Percentiles rank a stretch among this genome's conserved stretches.
phyloP scores from a whole-genome alignment of 305 asterid genomes.

The Euphrasia arctica region DNA sequence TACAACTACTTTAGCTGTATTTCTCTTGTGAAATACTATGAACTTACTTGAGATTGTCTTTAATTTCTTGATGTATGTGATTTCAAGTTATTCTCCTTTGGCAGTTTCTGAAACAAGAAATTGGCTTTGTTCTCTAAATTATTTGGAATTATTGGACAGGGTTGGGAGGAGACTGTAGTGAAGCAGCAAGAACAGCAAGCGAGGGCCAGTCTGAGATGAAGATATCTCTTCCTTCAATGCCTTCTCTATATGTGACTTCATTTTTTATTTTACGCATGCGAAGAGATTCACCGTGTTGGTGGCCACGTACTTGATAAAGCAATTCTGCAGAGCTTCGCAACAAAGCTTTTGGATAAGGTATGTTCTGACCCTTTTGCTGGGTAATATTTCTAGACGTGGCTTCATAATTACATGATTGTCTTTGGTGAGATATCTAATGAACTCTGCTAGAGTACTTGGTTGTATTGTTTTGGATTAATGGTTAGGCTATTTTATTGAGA shows the following conservation, averaged over 20 bases:
- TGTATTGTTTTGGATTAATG: constrained; percentile 10
- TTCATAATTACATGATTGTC: constrained; percentile 10
- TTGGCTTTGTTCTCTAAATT: constrained; percentile 23
- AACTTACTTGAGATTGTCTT: constrained; percentile 22
- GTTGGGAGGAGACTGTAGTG: constrained; percentile 96
- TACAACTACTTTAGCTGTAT: constrained; percentile 15
- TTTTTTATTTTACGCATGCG: constrained; percentile 80
- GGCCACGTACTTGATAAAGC: constrained; percentile 92
- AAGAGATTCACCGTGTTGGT: constrained; percentile 94
- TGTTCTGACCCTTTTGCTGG: constrained; percentile 21
- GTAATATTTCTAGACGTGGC: constrained; percentile 17
- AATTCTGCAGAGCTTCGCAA: constrained; percentile 81
- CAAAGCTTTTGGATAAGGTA: constrained; percentile 79
- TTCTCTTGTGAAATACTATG: constrained; percentile 11
- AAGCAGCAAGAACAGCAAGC: constrained; percentile 75
- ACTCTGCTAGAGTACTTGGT: constrained; percentile 6
- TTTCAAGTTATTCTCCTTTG: constrained; percentile 12
- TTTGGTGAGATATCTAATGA: constrained; percentile 21
- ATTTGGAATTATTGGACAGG: constrained; percentile 49
- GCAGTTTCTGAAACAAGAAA: constrained; percentile 17
- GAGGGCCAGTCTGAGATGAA: constrained; percentile 83
- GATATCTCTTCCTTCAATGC: constrained; percentile 95
- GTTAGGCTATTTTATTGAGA: constrained; percentile 5
- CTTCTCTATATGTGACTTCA: constrained; percentile 78
- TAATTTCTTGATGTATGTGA: constrained; percentile 21